phyloP scores from a whole-genome alignment of 768 basidiomycete species.

The Trametes meyenii region DNA sequence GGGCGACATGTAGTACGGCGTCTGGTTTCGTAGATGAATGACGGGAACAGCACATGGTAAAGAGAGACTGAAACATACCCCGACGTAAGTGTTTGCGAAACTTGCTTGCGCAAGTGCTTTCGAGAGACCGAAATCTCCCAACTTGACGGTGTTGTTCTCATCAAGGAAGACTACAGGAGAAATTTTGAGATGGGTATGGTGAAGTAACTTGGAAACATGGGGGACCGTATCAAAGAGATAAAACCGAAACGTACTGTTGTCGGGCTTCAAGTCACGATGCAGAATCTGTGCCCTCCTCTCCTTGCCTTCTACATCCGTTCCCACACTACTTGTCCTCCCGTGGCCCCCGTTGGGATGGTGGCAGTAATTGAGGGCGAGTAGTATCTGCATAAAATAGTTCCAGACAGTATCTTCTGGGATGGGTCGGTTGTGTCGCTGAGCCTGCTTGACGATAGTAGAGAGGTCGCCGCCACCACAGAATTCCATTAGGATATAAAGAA shows the following conservation, averaged over 20 bases:
- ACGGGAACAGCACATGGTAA: background rate
- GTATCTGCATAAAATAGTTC: conserved; percentile 94
- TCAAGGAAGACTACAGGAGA: conserved; percentile 82
- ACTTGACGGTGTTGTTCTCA: conserved; percentile 81
- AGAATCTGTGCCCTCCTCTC: conserved; percentile 74
- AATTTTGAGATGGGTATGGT: background rate
- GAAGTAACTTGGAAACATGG: background rate
- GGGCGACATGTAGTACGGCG: conserved; percentile 99
- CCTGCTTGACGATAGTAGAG: conserved; percentile 81
- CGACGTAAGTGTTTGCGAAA: conserved; percentile 97
- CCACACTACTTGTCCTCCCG: conserved; percentile 48
- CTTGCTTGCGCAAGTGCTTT: conserved; percentile 87
- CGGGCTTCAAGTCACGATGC: conserved; percentile 96
- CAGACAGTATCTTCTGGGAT: conserved; percentile 94
- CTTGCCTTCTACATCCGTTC: conserved; percentile 43
- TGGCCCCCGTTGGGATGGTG: conserved; percentile 68
- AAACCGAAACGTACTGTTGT: conserved; percentile 74
- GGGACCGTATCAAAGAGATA: background rate
- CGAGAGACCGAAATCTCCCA: conserved; percentile 96
- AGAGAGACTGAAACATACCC: conserved; percentile 55
- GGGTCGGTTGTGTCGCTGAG: conserved; percentile 64
- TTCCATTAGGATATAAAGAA: conserved; percentile 98
- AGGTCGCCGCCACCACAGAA: conserved; percentile 98
- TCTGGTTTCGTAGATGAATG: conserved; percentile 53
- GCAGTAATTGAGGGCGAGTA: conserved; percentile 88